Evolutionary conservation across 2,329 filamentous ascomycete genomes (phyloP), one percentile per base, ranked within the genome.

Genomic region (Hymenoscyphus repandus): DNA sequence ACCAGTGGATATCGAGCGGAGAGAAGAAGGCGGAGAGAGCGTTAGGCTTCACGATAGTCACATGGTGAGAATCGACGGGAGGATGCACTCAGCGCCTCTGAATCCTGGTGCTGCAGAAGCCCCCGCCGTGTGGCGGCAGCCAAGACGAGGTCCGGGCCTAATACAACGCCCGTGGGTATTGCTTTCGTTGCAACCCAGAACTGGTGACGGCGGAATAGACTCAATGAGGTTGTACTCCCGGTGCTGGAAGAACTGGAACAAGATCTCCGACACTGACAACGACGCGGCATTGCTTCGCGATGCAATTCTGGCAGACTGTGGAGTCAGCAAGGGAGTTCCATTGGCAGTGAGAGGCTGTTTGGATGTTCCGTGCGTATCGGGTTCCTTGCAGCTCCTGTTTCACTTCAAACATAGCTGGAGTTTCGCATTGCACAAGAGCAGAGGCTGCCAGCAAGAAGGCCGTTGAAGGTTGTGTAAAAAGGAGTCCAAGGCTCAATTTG

Each of bases 251-350:
- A 47, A 44, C 54, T 62, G 58, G 52, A 58, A 62, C 60, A 51
- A 49, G 53, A 57, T 57, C 60, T 61, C 53, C 43, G 46, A 62
- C 60, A 52, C 15, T 52, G 52, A 54, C 47, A 56, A 33, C 33
- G 49, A 42, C 22, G 48, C 40, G 36, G 44, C 55, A 55, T 48
- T 53, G 52, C 54, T 46, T 43, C 52, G 41, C 30, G 39, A 49
- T 53, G 49, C 52, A 54, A 37, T 49, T 47, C 46, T 57, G 54
- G 39, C 50, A 54, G 22, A n/a, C 20, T 12, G 27, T 47, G 36
- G 37, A n/a, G 45, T 37, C 27, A n/a, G 33, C 20, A n/a, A 20
- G 33, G 38, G 13, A 12, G 18, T 20, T 45, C 40, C 27, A 54
- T 58, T 57, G 57, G 58, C 31, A 9, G 30, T 13, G 13, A 13